Conservation (phyloP, 208 protist species). For the Novymonas esmeraldas region DNA sequence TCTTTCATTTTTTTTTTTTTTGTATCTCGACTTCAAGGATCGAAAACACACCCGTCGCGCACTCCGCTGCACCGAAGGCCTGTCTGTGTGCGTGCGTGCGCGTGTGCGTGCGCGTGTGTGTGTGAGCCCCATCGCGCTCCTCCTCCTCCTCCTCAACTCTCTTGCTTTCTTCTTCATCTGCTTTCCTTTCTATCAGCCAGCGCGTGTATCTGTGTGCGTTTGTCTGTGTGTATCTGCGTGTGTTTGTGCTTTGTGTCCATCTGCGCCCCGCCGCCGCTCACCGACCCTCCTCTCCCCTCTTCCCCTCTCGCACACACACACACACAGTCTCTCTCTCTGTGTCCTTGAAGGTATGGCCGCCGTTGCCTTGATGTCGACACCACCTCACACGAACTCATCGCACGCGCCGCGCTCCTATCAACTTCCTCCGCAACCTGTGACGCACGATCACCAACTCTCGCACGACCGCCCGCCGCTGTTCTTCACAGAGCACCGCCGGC, state of each 20-base stretch:
- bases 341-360: not conserved
- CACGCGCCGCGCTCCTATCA: not conserved
- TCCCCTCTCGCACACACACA: not conserved
- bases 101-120: not conserved
- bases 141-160: not conserved
- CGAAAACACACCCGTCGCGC: not conserved
- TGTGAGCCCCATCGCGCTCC: not conserved
- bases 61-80: not conserved
- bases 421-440: not conserved
- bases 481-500: too few relatives aligned
- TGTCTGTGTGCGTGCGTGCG: not conserved
- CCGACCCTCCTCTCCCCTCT: not conserved
- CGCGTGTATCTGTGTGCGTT: not conserved
- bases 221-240: not conserved
- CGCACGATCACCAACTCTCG: not conserved
- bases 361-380: not conserved
- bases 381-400: not conserved
- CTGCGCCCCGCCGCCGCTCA: not conserved
- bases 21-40: not conserved
- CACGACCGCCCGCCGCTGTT: not conserved
- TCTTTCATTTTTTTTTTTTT: slow-evolving; percentile 13
- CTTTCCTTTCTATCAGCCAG: not conserved
- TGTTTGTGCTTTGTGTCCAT: not conserved
- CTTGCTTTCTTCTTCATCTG: not conserved
- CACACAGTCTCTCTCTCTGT: not conserved